Conservation (phyloP, 345 rosid species). For the Eucalyptus microcorys region DNA sequence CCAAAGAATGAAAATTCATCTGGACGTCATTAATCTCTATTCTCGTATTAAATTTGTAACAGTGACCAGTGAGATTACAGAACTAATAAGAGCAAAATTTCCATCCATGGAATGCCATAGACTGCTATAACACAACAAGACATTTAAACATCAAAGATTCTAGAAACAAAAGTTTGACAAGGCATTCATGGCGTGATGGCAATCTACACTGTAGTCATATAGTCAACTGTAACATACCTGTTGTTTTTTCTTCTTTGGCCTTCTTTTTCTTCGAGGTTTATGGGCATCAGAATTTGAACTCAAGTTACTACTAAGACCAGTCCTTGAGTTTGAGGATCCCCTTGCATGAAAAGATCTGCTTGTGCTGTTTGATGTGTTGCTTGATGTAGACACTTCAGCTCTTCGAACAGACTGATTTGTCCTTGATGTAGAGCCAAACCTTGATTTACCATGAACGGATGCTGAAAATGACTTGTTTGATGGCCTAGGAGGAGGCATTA, state of each 20-base stretch:
- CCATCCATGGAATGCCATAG: background rate
- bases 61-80: background rate
- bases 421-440: slow-evolving; percentile 60
- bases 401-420: slow-evolving; percentile 29
- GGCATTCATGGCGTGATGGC: background rate
- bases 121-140: background rate
- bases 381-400: slow-evolving; percentile 47
- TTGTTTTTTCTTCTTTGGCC: slow-evolving; percentile 85
- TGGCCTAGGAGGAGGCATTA: slow-evolving; percentile 93
- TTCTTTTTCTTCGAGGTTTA: slow-evolving; percentile 90
- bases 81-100: background rate
- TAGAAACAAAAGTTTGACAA: background rate
- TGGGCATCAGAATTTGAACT: slow-evolving; percentile 93
- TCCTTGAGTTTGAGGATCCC: slow-evolving; percentile 38
- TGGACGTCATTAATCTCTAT: background rate
- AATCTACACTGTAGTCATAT: background rate
- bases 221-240: slow-evolving; percentile 7
- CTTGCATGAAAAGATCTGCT: slow-evolving; percentile 33
- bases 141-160: background rate
- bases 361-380: slow-evolving; percentile 50
- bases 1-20: background rate
- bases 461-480: slow-evolving; percentile 24
- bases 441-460: slow-evolving; percentile 25
- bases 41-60: background rate
- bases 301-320: slow-evolving; percentile 75